These are phyloP conservation scores for Leucaena leucocephala DNA, from an alignment of 306 rosid species.

Conservation along the genomic window DNA sequence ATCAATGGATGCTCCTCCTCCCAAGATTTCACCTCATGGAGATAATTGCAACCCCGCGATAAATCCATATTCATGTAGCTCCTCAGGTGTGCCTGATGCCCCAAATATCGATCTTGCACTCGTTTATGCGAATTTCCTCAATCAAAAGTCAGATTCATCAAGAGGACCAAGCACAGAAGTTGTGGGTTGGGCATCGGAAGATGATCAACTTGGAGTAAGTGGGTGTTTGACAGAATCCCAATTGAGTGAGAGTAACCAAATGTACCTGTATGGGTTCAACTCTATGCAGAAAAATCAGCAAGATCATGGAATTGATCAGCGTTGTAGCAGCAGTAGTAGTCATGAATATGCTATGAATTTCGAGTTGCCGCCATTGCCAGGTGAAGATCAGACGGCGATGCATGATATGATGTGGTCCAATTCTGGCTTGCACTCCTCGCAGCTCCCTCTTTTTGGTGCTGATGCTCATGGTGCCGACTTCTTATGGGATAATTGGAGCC, in stretches of 20 bases:
- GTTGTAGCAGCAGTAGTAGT: conserved; percentile 4
- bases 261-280: conserved; percentile 46
- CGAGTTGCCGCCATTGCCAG: conserved; percentile 73
- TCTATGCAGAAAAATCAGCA: conserved; percentile 39
- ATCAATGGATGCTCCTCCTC: conserved; percentile 31
- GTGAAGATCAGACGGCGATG: conserved; percentile 47
- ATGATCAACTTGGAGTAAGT: conserved; percentile 37
- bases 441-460: conserved; percentile 45
- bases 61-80: conserved; percentile 34
- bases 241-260: conserved; percentile 30
- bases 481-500: conserved; percentile 66
- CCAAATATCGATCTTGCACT: conserved; percentile 78
- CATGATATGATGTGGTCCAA: conserved; percentile 54
- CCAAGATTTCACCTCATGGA: not conserved
- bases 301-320: conserved; percentile 36
- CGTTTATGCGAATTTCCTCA: conserved; percentile 76
- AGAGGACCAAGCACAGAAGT: not conserved
- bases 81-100: conserved; percentile 44
- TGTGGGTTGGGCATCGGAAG: conserved; percentile 29
- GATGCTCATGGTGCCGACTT: conserved; percentile 59
- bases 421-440: conserved; percentile 46
- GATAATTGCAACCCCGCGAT: not conserved
- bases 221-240: conserved; percentile 43
- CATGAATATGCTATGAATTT: conserved; percentile 37
- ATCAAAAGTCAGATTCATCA: conserved; percentile 50